Conservation (phyloP, 176 grass and related monocot genomes). For the Zea luxurians region DNA sequence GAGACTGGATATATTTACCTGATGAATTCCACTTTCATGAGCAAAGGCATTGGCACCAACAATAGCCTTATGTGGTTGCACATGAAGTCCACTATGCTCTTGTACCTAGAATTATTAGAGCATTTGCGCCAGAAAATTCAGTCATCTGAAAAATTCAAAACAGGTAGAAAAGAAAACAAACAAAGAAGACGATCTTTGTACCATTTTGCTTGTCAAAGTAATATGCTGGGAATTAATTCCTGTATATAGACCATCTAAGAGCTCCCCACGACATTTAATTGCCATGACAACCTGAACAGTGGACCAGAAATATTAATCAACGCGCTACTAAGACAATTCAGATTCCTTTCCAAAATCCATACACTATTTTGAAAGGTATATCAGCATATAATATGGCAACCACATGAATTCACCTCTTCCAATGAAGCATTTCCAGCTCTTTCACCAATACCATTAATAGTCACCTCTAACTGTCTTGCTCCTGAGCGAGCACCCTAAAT, state of each 20-base stretch:
- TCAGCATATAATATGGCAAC: constrained; percentile 9
- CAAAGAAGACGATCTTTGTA: constrained; percentile 35
- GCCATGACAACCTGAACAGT: constrained; percentile 77
- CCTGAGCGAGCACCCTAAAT: constrained; percentile 83
- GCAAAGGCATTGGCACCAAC: constrained; percentile 99
- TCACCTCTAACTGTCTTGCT: constrained; percentile 56
- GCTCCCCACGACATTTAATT: constrained; percentile 76
- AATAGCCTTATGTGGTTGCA: constrained; percentile 98
- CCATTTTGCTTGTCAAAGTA: constrained; percentile 92
- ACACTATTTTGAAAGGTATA: constrained; percentile 1
- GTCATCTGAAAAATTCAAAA: constrained; percentile 20
- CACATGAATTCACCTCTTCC: not conserved
- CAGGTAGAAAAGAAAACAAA: not conserved
- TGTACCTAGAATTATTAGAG: constrained; percentile 65
- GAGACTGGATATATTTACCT: constrained; percentile 48
- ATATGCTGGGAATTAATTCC: constrained; percentile 89
- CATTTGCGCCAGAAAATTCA: constrained; percentile 21
- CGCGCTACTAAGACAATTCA: not conserved
- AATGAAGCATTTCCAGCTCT: no score
- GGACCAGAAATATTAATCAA: constrained; percentile 4
- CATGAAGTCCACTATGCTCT: constrained; percentile 84
- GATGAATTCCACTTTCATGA: constrained; percentile 99
- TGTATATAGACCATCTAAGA: constrained; percentile 80
- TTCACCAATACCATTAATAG: no score
- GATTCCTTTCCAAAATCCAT: not conserved